Evolutionary conservation across 495 filamentous ascomycete species (phyloP).

Genomic region (Cudoniella acicularis): DNA sequence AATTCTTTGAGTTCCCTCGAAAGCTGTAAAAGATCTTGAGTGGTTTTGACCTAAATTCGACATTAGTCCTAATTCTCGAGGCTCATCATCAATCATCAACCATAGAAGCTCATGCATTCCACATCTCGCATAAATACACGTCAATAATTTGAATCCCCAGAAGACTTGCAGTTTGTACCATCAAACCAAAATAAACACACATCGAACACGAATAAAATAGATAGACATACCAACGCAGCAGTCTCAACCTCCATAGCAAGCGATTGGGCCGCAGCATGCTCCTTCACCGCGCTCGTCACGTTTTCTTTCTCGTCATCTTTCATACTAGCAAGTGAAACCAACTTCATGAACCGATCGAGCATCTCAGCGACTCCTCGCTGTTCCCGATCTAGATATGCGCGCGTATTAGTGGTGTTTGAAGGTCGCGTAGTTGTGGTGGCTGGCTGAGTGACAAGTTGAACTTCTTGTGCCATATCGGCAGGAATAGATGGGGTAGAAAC

Average conservation of each 20-base stretch:
- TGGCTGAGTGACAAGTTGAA: not conserved
- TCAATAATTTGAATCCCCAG: no score
- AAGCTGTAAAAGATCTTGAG: slow-evolving; percentile 61
- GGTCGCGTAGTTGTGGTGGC: not conserved
- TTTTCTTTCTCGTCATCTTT: slow-evolving; percentile 32
- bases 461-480: not conserved
- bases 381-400: slow-evolving; percentile 18
- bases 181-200: no score
- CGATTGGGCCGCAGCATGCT: slow-evolving; percentile 50
- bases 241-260: slow-evolving; percentile 62
- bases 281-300: slow-evolving; percentile 29
- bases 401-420: not conserved
- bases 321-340: slow-evolving; percentile 46
- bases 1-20: slow-evolving; percentile 66
- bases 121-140: not conserved
- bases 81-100: no score
- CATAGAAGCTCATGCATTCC: not conserved
- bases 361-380: slow-evolving; percentile 44
- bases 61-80: not conserved
- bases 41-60: slow-evolving; percentile 50
- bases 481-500: not conserved
- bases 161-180: no score
- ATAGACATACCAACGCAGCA: slow-evolving; percentile 50
- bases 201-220: slow-evolving; percentile 1
- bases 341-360: slow-evolving; percentile 58